phyloP scores from a whole-genome alignment of 2,329 filamentous ascomycete genomes.

The Fusarium albosuccineum region DNA sequence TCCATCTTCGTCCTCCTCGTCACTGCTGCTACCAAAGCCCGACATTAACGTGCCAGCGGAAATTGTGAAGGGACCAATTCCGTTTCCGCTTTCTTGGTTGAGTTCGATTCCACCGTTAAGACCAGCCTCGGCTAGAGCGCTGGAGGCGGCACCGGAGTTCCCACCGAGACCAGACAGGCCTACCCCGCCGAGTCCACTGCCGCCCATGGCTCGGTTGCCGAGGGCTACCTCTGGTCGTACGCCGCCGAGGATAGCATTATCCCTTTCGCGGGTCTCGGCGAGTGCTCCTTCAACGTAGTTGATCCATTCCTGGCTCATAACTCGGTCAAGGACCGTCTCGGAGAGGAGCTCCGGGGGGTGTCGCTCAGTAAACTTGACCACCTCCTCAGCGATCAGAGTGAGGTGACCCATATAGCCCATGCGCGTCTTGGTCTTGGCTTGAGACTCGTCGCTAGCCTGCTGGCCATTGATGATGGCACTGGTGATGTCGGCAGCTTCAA shows the following conservation, averaged over 20 bases:
- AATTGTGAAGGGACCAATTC: conserved; percentile 79
- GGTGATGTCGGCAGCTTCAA: conserved; percentile 90
- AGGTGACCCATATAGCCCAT: conserved; percentile 99
- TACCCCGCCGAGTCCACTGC: conserved; percentile 61
- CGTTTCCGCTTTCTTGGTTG: conserved; percentile 72
- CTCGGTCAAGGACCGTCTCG: conserved; percentile 84
- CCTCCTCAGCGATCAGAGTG: conserved; percentile 96
- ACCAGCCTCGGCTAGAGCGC: conserved; percentile 83
- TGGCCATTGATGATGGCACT: conserved; percentile 94
- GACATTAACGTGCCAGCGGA: conserved; percentile 82
- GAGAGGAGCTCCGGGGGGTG: conserved; percentile 91
- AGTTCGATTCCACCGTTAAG: conserved; percentile 82
- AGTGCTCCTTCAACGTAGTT: conserved; percentile 94
- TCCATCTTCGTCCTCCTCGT: conserved; percentile 96
- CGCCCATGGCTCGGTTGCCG: conserved; percentile 75
- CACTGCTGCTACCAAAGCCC: conserved; percentile 93
- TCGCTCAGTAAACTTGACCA: conserved; percentile 97
- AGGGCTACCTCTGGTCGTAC: conserved; percentile 92
- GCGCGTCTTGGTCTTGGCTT: conserved; percentile 85
- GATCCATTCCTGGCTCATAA: conserved; percentile 92
- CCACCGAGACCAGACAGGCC: conserved; percentile 62
- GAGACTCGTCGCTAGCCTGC: conserved; percentile 85
- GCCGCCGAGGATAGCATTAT: conserved; percentile 97
- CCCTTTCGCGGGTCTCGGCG: conserved; percentile 92
- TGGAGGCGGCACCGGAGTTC: conserved; percentile 63